Evolutionary conservation across 352 stramenopile genomes (phyloP).

Genomic region (Globisporangium splendens): DNA sequence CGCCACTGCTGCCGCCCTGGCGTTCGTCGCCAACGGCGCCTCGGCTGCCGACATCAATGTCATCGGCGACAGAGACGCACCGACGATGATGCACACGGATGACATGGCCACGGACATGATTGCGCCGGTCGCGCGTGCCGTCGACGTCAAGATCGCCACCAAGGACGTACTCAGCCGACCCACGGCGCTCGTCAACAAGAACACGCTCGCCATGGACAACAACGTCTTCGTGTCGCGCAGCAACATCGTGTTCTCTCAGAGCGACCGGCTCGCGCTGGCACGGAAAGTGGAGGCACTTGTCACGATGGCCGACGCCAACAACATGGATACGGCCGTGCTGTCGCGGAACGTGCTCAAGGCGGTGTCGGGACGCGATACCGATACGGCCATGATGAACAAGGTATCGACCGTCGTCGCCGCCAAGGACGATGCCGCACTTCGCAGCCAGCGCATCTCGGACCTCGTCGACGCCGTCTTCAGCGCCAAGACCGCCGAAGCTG

Average conservation of each 20-base stretch:
- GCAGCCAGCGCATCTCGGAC: slow-evolving; percentile 15
- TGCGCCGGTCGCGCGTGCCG: neutral
- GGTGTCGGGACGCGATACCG: slow-evolving; percentile 17
- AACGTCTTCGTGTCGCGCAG: slow-evolving; percentile 28
- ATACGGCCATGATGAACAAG: slow-evolving; percentile 31
- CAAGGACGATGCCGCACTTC: slow-evolving; percentile 18
- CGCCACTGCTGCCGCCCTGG: no score
- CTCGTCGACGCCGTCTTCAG: neutral
- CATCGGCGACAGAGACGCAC: neutral
- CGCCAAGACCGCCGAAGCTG: no score
- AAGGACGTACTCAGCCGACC: slow-evolving; percentile 21
- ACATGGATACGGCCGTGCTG: slow-evolving; percentile 7
- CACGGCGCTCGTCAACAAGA: slow-evolving; percentile 33
- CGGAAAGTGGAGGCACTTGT: slow-evolving; percentile 18
- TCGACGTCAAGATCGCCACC: slow-evolving; percentile 8
- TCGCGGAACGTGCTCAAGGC: slow-evolving; percentile 13
- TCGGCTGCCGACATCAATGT: neutral
- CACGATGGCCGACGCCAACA: neutral
- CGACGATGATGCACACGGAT: neutral
- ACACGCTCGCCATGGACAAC: slow-evolving; percentile 30
- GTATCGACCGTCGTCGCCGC: slow-evolving; percentile 24
- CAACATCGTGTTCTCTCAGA: slow-evolving; percentile 30
- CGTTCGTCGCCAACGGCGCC: no score
- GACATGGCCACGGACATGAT: no score
- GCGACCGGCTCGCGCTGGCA: slow-evolving; percentile 22